A percentile compares a stretch with the other conserved stretches of the same genome.
These are phyloP conservation scores for Pseudogymnoascus sp. DNA, from an alignment of 2,329 filamentous ascomycete genomes.

Conservation along the genomic window DNA sequence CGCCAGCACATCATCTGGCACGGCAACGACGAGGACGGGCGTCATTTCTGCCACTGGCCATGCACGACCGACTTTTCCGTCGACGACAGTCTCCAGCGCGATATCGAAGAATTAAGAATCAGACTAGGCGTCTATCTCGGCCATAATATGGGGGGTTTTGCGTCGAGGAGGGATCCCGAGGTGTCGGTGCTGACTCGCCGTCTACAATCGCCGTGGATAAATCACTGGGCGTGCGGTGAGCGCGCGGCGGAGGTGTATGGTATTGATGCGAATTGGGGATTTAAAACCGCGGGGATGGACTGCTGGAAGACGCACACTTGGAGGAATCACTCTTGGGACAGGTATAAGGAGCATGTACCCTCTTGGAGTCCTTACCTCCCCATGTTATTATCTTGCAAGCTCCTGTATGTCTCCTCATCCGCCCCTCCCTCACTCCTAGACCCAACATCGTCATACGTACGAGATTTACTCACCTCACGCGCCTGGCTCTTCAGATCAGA, in stretches of 20 bases:
- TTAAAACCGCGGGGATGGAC: fast-evolving
- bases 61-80: not conserved
- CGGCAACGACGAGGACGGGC: too few species aligned
- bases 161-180: not conserved
- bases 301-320: not conserved
- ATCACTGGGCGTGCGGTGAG: not conserved
- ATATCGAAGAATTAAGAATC: not conserved
- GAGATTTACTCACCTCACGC: too few species aligned
- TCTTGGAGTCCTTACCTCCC: not conserved
- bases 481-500: not conserved
- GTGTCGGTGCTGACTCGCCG: not conserved
- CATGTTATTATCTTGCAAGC: not conserved
- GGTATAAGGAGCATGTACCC: not conserved
- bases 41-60: not conserved
- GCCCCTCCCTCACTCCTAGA: not conserved
- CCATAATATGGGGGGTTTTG: not conserved
- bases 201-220: not conserved
- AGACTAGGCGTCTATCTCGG: not conserved
- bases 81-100: not conserved
- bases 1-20: not conserved
- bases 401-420: not conserved
- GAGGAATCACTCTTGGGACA: too few species aligned
- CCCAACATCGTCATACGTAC: too few species aligned
- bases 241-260: not conserved
- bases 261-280: not conserved